Conservation (phyloP, 352 stramenopile genomes). For the Peronospora destructor region DNA sequence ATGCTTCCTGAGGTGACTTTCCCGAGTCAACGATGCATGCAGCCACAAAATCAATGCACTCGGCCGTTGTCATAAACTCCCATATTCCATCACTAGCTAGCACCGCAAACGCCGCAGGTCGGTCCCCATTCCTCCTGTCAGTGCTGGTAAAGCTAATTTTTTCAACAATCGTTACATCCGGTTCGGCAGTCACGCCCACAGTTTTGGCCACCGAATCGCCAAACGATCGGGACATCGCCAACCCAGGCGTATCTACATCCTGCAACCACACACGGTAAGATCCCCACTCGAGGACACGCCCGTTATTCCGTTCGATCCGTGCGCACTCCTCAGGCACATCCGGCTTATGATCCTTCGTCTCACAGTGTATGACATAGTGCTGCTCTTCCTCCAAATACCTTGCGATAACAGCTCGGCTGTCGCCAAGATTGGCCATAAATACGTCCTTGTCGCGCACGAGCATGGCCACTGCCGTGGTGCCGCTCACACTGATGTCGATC, state of each 20-base stretch:
- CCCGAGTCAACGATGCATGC: constrained; percentile 36
- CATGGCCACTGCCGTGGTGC: constrained; percentile 61
- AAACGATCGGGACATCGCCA: constrained; percentile 81
- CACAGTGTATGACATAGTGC: constrained; percentile 44
- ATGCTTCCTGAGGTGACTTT: constrained; percentile 60
- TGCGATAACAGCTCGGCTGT: constrained; percentile 62
- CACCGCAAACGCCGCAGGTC: constrained; percentile 48
- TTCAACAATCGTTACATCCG: constrained; percentile 50
- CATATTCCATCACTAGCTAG: constrained; percentile 79
- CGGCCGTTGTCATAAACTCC: constrained; percentile 74
- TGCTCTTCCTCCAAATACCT: constrained; percentile 28
- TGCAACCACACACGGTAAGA: constrained; percentile 77
- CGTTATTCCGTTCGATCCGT: constrained; percentile 63
- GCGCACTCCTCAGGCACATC: constrained; percentile 54
- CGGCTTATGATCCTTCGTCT: constrained; percentile 79
- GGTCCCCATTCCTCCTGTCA: constrained; percentile 9
- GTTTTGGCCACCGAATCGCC: constrained; percentile 75
- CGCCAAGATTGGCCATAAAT: constrained; percentile 68
- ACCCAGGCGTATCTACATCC: constrained; percentile 76
- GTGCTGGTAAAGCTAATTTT: constrained; percentile 22
- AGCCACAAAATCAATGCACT: constrained; percentile 61
- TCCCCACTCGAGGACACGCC: constrained; percentile 78
- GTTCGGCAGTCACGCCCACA: constrained; percentile 66
- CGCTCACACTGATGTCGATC: constrained; percentile 75
- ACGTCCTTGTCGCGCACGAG: constrained; percentile 53